A percentile compares a stretch with the other conserved stretches of the same genome.
phyloP scores from a whole-genome alignment of 1,284 basidiomycete species.

The Exobasidium cylindrosporum region DNA sequence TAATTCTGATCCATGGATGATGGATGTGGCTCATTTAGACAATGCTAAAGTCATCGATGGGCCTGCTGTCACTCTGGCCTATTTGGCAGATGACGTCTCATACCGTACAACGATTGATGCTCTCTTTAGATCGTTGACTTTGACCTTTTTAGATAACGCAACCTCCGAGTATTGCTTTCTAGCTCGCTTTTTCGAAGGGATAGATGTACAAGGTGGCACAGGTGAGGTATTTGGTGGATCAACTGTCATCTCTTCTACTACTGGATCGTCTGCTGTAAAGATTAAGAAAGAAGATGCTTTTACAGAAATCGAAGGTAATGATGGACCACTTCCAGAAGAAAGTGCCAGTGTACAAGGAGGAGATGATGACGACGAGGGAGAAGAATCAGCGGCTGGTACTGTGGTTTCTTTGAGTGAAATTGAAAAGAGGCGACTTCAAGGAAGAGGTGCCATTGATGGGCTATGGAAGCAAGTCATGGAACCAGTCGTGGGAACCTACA shows the following conservation, averaged over 20 bases:
- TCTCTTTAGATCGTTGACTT: slow-evolving; percentile 42
- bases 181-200: slow-evolving; percentile 44
- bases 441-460: slow-evolving; percentile 33
- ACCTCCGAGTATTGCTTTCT: slow-evolving; percentile 51
- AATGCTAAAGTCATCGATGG: slow-evolving; percentile 28
- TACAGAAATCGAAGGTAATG: slow-evolving; percentile 15
- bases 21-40: slow-evolving; percentile 25
- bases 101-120: slow-evolving; percentile 40
- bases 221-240: not conserved
- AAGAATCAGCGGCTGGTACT: slow-evolving; percentile 9
- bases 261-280: not conserved
- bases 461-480: slow-evolving; percentile 52
- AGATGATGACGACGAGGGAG: slow-evolving; percentile 15
- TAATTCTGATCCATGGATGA: slow-evolving; percentile 28
- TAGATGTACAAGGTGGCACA: slow-evolving; percentile 1
- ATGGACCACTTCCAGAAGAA: slow-evolving; percentile 21
- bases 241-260: not conserved
- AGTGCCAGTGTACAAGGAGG: slow-evolving; percentile 19
- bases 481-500: slow-evolving; percentile 34
- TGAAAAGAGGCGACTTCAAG: slow-evolving; percentile 25
- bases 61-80: slow-evolving; percentile 39
- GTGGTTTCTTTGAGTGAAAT: slow-evolving; percentile 26
- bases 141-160: slow-evolving; percentile 49
- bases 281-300: not conserved
- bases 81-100: slow-evolving; percentile 40